A percentile compares a stretch with the other conserved stretches of the same genome.
Conservation (phyloP, 441 rosid species). For the Daphne laureola region DNA sequence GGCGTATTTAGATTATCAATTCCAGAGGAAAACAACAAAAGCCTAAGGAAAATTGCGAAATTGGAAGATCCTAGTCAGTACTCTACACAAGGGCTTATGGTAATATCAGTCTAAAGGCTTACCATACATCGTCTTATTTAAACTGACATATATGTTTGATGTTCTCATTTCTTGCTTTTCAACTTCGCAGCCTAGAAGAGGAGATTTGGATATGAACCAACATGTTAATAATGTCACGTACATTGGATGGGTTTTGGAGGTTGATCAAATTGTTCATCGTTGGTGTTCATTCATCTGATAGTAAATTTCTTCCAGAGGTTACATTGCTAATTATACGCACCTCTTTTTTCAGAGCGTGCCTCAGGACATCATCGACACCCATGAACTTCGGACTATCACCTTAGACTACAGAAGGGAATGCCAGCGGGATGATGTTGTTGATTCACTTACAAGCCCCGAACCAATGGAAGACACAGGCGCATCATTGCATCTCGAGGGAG, state of each 20-base stretch:
- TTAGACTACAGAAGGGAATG: conserved; percentile 85
- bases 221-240: conserved; percentile 92
- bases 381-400: conserved; percentile 80
- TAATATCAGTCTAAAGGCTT: too few relatives aligned
- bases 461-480: conserved; percentile 19
- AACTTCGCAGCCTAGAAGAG: conserved; percentile 74
- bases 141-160: neutral
- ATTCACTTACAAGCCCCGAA: conserved; percentile 68
- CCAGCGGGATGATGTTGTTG: conserved; percentile 81
- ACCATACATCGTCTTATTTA: too few relatives aligned
- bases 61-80: conserved; percentile 66
- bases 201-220: conserved; percentile 97
- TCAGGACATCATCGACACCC: conserved; percentile 78
- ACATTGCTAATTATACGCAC: conserved; percentile 2
- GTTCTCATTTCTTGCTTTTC: conserved; percentile 12
- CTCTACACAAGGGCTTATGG: conserved; percentile 52
- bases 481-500: conserved; percentile 21
- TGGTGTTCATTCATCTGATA: neutral
- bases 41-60: conserved; percentile 68
- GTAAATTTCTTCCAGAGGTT: neutral
- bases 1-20: conserved; percentile 59
- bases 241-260: conserved; percentile 97
- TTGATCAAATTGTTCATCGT: conserved; percentile 4
- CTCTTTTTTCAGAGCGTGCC: conserved; percentile 75
- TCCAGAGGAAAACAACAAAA: conserved; percentile 70